Percentiles rank a stretch among this genome's conserved stretches.
phyloP scores from a whole-genome alignment of 1,284 basidiomycete species.

The Ganoderma lucidum region DNA sequence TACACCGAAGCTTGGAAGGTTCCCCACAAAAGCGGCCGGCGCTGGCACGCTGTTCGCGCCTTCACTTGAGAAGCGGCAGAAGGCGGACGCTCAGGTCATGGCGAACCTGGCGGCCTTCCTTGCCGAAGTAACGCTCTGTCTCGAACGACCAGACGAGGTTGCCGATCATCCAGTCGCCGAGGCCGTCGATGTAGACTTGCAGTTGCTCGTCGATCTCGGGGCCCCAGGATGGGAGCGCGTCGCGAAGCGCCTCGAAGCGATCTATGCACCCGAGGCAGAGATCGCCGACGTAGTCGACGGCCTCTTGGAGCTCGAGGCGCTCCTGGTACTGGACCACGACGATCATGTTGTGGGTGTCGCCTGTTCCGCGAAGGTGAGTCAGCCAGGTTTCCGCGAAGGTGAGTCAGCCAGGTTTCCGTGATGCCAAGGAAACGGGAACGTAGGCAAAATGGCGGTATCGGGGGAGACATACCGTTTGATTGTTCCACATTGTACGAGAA shows the following conservation, averaged over 20 bases:
- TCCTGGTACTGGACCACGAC: constrained; percentile 46
- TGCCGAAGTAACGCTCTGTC: constrained; percentile 51
- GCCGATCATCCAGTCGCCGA: constrained; percentile 51
- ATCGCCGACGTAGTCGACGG: constrained; percentile 50
- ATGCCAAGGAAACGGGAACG: neutral
- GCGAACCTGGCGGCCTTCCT: constrained; percentile 44
- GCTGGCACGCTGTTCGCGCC: neutral
- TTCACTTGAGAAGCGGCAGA: constrained; percentile 37
- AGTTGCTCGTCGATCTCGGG: constrained; percentile 46
- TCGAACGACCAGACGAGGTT: constrained; percentile 52
- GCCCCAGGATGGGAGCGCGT: constrained; percentile 47
- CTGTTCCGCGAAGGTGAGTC: constrained; percentile 31
- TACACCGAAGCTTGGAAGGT: neutral
- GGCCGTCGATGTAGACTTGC: constrained; percentile 45
- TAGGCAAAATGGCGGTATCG: neutral
- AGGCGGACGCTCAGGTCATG: constrained; percentile 44
- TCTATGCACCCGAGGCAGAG: constrained; percentile 49
- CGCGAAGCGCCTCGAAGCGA: constrained; percentile 44
- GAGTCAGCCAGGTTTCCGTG: constrained; percentile 14
- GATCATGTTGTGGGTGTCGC: constrained; percentile 54
- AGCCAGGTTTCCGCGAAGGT: constrained; percentile 9
- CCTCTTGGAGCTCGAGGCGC: constrained; percentile 47
- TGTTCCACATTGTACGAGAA: constrained; percentile 56
- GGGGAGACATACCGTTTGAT: constrained; percentile 38
- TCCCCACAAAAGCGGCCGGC: neutral